A percentile compares a stretch with the other conserved stretches of the same genome.
Conservation (phyloP, 352 stramenopile species). For the Phytophthora cactorum region DNA sequence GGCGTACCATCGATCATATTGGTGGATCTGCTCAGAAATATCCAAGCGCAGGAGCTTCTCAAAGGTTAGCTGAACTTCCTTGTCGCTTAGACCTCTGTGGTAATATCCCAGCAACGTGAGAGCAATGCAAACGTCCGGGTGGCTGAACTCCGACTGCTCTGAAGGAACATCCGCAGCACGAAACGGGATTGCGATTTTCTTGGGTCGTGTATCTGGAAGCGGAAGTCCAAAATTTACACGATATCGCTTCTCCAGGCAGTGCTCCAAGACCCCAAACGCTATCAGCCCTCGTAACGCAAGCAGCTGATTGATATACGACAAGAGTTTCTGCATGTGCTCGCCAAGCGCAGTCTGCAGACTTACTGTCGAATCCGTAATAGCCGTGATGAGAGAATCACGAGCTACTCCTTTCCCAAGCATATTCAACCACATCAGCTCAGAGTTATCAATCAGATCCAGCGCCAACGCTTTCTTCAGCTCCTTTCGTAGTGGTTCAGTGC, state of each 20-base stretch:
- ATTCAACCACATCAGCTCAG: slow-evolving; percentile 68
- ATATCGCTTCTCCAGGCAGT: slow-evolving; percentile 85
- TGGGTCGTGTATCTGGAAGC: slow-evolving; percentile 41
- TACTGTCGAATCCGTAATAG: slow-evolving; percentile 41
- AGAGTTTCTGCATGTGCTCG: slow-evolving; percentile 16
- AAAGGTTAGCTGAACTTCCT: not conserved
- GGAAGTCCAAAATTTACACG: slow-evolving; percentile 83
- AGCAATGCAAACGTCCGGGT: not conserved
- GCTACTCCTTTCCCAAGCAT: slow-evolving; percentile 22
- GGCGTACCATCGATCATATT: not conserved
- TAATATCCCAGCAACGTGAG: not conserved
- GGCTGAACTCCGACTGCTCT: slow-evolving; percentile 20
- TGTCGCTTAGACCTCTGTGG: not conserved
- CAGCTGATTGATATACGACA: slow-evolving; percentile 41
- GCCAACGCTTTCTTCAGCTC: slow-evolving; percentile 50
- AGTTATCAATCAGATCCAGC: slow-evolving; percentile 60
- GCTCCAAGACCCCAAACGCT: slow-evolving; percentile 75
- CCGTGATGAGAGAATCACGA: slow-evolving; percentile 30
- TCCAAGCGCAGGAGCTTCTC: not conserved
- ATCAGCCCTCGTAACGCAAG: slow-evolving; percentile 75
- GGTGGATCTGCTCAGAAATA: not conserved
- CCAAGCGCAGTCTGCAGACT: slow-evolving; percentile 29
- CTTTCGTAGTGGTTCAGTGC: slow-evolving; percentile 14
- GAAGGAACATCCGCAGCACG: slow-evolving; percentile 80
- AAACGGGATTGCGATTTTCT: slow-evolving; percentile 89